phyloP scores from a whole-genome alignment of 2,329 filamentous ascomycete genomes.

The Trichophyton verrucosum region DNA sequence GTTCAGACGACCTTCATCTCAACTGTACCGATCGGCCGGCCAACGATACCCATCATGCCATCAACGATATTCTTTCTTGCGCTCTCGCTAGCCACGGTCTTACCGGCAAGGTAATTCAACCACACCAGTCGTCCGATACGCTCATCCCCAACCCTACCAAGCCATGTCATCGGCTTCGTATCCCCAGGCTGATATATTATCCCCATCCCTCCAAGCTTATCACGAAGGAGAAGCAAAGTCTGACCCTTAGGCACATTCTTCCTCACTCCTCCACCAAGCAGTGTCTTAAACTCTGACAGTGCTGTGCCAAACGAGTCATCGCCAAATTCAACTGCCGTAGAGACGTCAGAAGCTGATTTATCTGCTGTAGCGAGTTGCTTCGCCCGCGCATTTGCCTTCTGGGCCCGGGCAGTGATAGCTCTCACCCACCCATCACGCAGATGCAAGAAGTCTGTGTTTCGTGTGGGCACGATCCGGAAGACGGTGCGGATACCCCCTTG shows the following conservation, averaged over 20 bases:
- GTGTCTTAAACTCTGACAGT: slow-evolving; percentile 62
- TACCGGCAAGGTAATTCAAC: slow-evolving; percentile 80
- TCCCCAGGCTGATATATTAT: slow-evolving; percentile 50
- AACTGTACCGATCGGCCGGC: slow-evolving; percentile 75
- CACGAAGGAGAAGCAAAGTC: slow-evolving; percentile 61
- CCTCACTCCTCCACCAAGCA: slow-evolving; percentile 62
- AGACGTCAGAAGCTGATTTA: slow-evolving; percentile 26
- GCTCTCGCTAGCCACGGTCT: slow-evolving; percentile 71
- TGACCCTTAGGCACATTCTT: slow-evolving; percentile 64
- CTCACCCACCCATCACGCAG: slow-evolving; percentile 83
- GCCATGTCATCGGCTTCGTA: slow-evolving; percentile 36
- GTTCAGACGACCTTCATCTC: slow-evolving; percentile 55
- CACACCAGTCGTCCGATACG: slow-evolving; percentile 69
- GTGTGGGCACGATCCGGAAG: slow-evolving; percentile 76
- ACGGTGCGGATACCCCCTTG: slow-evolving; percentile 59
- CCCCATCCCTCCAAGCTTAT: slow-evolving; percentile 51
- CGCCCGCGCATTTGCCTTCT: slow-evolving; percentile 41
- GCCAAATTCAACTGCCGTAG: slow-evolving; percentile 37
- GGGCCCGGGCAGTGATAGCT: slow-evolving; percentile 62
- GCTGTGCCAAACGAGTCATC: slow-evolving; percentile 66
- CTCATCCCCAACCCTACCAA: slow-evolving; percentile 68
- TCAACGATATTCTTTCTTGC: slow-evolving; percentile 73
- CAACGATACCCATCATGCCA: slow-evolving; percentile 77
- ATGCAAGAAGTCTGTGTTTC: slow-evolving; percentile 89
- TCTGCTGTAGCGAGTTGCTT: slow-evolving; percentile 27